These are phyloP conservation scores for Eutypa lata DNA, from an alignment of 2,329 filamentous ascomycete species.

Conservation along the genomic window DNA sequence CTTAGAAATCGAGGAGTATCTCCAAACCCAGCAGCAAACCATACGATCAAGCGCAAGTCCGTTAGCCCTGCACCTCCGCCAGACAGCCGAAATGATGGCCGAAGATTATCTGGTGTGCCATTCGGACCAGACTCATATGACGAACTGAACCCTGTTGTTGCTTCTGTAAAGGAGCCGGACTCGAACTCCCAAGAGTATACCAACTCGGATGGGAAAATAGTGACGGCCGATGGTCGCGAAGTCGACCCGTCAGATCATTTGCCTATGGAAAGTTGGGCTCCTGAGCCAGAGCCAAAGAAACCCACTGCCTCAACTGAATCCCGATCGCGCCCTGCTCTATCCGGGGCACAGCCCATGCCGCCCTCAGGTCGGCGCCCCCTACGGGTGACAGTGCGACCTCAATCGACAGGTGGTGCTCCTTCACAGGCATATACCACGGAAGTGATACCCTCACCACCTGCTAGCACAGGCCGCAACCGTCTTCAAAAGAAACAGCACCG, in stretches of 20 bases:
- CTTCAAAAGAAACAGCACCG: slow-evolving; percentile 62
- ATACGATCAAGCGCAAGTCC: slow-evolving; percentile 66
- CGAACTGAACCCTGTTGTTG: slow-evolving; percentile 60
- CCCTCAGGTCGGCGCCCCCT: slow-evolving; percentile 49
- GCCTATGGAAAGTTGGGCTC: slow-evolving; percentile 73
- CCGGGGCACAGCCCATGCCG: slow-evolving; percentile 52
- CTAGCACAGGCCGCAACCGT: slow-evolving; percentile 49
- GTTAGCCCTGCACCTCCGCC: slow-evolving; percentile 65
- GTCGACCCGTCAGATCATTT: slow-evolving; percentile 80
- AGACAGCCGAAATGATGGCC: slow-evolving; percentile 33
- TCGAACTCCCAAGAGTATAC: slow-evolving; percentile 37
- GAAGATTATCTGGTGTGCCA: slow-evolving; percentile 59
- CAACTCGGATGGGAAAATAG: slow-evolving; percentile 65
- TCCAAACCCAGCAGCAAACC: slow-evolving; percentile 43
- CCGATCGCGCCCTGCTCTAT: slow-evolving; percentile 44
- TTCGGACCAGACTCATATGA: slow-evolving; percentile 78
- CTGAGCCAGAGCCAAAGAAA: slow-evolving; percentile 67
- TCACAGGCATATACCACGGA: slow-evolving; percentile 41
- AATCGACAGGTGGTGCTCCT: slow-evolving; percentile 44
- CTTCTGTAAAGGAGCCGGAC: slow-evolving; percentile 30
- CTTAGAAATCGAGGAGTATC: slow-evolving; percentile 30
- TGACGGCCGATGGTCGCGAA: slow-evolving; percentile 71
- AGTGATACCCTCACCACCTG: slow-evolving; percentile 30
- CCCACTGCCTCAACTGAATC: slow-evolving; percentile 15
- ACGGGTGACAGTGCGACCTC: slow-evolving; percentile 48